Evolutionary conservation across 192 early-diverging fungal species (phyloP).

Genomic region (Umbelopsis isabellina): DNA sequence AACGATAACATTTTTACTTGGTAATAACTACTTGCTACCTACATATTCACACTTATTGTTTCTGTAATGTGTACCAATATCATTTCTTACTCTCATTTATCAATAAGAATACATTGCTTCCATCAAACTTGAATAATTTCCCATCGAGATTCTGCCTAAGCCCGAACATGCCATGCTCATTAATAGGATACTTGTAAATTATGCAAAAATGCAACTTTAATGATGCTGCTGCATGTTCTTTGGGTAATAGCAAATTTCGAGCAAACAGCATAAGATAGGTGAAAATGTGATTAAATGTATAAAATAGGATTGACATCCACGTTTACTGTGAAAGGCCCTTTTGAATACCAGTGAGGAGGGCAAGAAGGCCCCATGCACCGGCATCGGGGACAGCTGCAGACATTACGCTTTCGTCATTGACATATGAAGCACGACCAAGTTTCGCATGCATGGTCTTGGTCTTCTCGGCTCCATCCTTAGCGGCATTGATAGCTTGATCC

Average conservation of each 20-base stretch:
- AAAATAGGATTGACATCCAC: neutral
- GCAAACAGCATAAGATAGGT: neutral
- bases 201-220: no score
- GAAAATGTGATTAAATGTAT: neutral
- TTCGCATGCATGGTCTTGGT: constrained; percentile 62
- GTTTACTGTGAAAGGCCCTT: constrained; percentile 39
- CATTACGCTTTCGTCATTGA: constrained; percentile 45
- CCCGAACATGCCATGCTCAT: no score
- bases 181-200: no score
- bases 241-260: no score
- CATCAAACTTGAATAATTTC: no score
- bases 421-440: constrained; percentile 69
- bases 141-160: no score
- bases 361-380: constrained; percentile 64
- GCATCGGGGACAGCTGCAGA: constrained; percentile 51
- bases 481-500: constrained; percentile 52
- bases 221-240: no score
- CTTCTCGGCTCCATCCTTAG: constrained; percentile 52
- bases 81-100: neutral
- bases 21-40: neutral
- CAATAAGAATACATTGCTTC: no score
- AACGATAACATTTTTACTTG: neutral
- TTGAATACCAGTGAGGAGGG: constrained; percentile 56
- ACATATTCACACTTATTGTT: neutral
- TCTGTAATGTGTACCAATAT: neutral